These are phyloP conservation scores for Mariannaea sp. DNA, from an alignment of 2,329 filamentous ascomycete genomes.

Conservation along the genomic window DNA sequence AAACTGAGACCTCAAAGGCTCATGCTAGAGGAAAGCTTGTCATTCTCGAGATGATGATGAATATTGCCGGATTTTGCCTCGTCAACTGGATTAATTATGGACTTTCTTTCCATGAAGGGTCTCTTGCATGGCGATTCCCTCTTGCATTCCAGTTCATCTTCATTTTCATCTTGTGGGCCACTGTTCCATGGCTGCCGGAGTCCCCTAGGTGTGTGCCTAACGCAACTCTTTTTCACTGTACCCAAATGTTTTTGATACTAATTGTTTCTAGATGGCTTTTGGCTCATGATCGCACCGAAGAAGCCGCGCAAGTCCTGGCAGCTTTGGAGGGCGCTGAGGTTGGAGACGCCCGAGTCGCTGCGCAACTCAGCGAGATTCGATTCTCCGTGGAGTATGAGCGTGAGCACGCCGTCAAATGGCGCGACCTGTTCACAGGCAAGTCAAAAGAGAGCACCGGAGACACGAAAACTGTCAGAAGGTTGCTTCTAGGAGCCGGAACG, in stretches of 20 bases:
- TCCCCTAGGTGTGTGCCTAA: slow-evolving; percentile 3
- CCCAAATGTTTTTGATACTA: not conserved
- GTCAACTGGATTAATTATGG: slow-evolving; percentile 49
- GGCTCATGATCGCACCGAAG: slow-evolving; percentile 1
- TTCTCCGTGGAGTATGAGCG: slow-evolving; percentile 3
- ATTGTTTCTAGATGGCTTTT: not conserved
- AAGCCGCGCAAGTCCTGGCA: slow-evolving; percentile 7
- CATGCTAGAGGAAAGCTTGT: not conserved
- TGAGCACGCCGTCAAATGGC: slow-evolving; percentile 11
- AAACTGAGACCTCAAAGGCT: slow-evolving; percentile 3
- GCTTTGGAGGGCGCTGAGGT: not conserved
- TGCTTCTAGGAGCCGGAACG: slow-evolving; percentile 17
- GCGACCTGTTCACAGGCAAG: not conserved
- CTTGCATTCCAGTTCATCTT: slow-evolving; percentile 47
- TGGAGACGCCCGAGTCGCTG: not conserved
- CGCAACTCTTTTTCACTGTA: not conserved
- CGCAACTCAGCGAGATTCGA: slow-evolving; percentile 3
- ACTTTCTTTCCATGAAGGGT: slow-evolving; percentile 41
- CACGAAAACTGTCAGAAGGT: slow-evolving; percentile 16
- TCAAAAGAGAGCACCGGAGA: slow-evolving; percentile 9
- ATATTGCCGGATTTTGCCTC: slow-evolving; percentile 9
- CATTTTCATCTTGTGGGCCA: slow-evolving; percentile 37
- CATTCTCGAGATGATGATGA: slow-evolving; percentile 10
- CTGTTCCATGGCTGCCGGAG: slow-evolving; percentile 31
- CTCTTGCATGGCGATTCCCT: slow-evolving; percentile 50